These are phyloP conservation scores for Sporobolomyces pararoseus DNA, from an alignment of 768 basidiomycete species.

Conservation along the genomic window DNA sequence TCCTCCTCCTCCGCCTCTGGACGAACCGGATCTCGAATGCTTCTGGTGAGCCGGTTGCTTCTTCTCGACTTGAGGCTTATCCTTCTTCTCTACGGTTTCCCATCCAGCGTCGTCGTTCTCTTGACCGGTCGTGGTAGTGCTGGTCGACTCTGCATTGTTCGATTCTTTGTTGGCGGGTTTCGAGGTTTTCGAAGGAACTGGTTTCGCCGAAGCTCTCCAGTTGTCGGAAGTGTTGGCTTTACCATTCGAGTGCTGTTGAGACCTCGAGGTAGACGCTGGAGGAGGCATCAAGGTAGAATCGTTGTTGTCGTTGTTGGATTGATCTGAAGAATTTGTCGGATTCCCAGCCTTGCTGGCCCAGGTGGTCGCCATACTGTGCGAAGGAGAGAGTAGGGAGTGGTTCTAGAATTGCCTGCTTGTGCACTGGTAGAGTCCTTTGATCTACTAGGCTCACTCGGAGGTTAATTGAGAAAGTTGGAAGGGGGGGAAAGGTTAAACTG, in stretches of 20 bases:
- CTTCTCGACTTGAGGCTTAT: constrained; percentile 18
- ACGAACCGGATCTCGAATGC: background rate
- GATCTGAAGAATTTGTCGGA: background rate
- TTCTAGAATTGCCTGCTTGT: background rate
- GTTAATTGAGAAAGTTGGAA: background rate
- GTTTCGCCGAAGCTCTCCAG: constrained; percentile 26
- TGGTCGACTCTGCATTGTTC: background rate
- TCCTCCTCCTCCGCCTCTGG: background rate
- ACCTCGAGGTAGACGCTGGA: constrained; percentile 8
- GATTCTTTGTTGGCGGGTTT: background rate
- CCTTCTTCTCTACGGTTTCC: constrained; percentile 37
- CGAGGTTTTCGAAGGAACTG: background rate
- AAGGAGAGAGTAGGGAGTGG: background rate
- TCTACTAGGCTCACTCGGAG: background rate
- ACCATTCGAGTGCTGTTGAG: constrained; percentile 10
- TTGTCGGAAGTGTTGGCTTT: constrained; percentile 28
- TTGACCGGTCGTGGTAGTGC: too few species aligned
- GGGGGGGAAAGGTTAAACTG: background rate
- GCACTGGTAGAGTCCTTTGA: background rate
- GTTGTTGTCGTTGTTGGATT: background rate
- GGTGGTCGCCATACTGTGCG: constrained; percentile 2
- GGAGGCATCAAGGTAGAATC: constrained; percentile 7
- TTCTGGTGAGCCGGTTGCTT: background rate
- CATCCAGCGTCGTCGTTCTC: constrained; percentile 27
- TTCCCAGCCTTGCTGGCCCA: constrained; percentile 4